A percentile compares a stretch with the other conserved stretches of the same genome.
These are phyloP conservation scores for Trichoderma simmonsii DNA, from an alignment of 2,329 filamentous ascomycete species.

Conservation along the genomic window DNA sequence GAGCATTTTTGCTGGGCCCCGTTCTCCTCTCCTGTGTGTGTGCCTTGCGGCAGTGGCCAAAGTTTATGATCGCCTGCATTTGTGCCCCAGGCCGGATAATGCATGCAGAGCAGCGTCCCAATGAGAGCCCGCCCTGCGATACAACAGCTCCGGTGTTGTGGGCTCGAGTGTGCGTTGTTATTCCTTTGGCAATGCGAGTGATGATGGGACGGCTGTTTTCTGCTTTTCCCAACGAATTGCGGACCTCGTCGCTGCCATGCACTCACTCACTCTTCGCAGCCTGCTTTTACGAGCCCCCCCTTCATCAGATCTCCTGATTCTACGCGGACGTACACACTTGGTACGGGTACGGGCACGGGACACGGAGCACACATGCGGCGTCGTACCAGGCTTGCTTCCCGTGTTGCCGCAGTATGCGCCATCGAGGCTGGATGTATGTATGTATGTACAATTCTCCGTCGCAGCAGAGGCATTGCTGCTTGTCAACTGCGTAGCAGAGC, in stretches of 20 bases:
- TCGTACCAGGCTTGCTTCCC: neutral
- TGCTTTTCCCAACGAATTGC: slow-evolving; percentile 13
- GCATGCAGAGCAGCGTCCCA: slow-evolving; percentile 8
- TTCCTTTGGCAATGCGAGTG: slow-evolving; percentile 18
- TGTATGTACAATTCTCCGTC: neutral
- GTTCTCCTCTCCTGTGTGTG: slow-evolving; percentile 17
- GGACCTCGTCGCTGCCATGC: neutral
- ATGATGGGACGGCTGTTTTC: slow-evolving; percentile 9
- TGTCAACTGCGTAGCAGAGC: neutral
- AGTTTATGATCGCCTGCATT: slow-evolving; percentile 19
- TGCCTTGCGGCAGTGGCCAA: slow-evolving; percentile 20
- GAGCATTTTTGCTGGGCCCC: neutral
- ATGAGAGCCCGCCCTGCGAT: slow-evolving; percentile 15
- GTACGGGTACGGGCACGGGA: neutral
- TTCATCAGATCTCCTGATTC: neutral
- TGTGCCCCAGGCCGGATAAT: slow-evolving; percentile 18
- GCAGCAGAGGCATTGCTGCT: neutral
- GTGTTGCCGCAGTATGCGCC: slow-evolving; percentile 4
- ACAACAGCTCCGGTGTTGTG: slow-evolving; percentile 10
- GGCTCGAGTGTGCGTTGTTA: slow-evolving; percentile 18
- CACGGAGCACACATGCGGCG: slow-evolving; percentile 3
- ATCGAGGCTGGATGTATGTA: neutral
- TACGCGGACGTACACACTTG: neutral
- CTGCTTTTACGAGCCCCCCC: neutral
- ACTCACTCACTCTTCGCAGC: neutral